Conservation (phyloP, 768 basidiomycete species). For the Myochromella boudieri region DNA sequence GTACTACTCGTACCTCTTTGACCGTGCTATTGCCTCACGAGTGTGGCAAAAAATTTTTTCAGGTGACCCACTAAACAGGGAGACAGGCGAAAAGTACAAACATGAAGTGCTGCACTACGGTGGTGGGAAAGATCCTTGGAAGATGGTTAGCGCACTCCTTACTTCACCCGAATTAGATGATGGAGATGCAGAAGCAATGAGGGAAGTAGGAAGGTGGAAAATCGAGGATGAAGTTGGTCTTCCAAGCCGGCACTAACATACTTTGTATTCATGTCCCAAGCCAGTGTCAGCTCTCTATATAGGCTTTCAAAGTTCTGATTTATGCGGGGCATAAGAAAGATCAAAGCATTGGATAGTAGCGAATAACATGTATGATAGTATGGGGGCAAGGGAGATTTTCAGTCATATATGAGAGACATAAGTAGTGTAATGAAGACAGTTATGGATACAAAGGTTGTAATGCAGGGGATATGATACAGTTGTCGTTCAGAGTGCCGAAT, state of each 20-base stretch:
- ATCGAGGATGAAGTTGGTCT: constrained; percentile 72
- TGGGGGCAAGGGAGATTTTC: too few relatives aligned
- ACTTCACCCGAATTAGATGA: constrained; percentile 56
- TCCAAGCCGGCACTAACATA: constrained; percentile 54
- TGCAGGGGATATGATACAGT: not conserved
- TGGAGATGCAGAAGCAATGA: constrained; percentile 86
- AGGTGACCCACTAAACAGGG: constrained; percentile 63
- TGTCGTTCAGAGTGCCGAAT: too few relatives aligned
- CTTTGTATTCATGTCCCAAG: too few relatives aligned
- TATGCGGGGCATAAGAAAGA: too few relatives aligned
- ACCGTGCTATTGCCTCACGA: constrained; percentile 92
- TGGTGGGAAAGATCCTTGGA: constrained; percentile 93
- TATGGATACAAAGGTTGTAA: constrained; percentile 13
- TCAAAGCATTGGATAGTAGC: too few relatives aligned
- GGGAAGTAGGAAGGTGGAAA: constrained; percentile 85
- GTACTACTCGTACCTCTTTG: constrained; percentile 97
- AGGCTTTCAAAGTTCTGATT: too few relatives aligned
- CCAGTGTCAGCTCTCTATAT: too few relatives aligned
- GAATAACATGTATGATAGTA: too few relatives aligned
- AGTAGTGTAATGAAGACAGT: too few relatives aligned
- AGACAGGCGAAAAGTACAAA: constrained; percentile 81
- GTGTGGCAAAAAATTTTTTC: constrained; percentile 82
- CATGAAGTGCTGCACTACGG: constrained; percentile 74
- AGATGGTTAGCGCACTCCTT: constrained; percentile 78
- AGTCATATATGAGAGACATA: too few relatives aligned